Base-by-base conservation (phyloP, 768 basidiomycete genomes). In the Amanita thiersii region DNA sequence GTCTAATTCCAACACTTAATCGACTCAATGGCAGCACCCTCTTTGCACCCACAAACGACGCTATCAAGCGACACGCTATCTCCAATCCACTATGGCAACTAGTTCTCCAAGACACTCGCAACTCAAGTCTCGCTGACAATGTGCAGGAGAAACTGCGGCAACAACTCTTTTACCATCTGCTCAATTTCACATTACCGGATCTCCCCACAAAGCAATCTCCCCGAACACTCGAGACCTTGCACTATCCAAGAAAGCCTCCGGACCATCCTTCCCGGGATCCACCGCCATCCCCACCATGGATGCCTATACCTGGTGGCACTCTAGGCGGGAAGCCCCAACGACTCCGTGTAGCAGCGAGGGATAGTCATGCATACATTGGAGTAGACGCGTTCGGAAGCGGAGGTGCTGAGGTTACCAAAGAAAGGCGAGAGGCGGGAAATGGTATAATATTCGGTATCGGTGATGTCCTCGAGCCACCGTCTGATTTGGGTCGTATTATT, bases 41-140 rank as follows among this genome's bases (percentile, higher is more conserved):
- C 35, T 98, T 97, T 54, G 96, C 96, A 1, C 96, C 96, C 1
- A 96, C 89, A 14, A 93, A 99, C 63, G 81, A 89, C 45, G 96
- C 96, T 24, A 77, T 93, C 50, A 61, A 75, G 47, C 71, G 67
- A 19, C 68, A 79, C 47, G 50, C 63, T 10, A 21, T 50, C 14
- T 41, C 49, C 3, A 54, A 69, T 38, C 50, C 58, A 28, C 47
- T 69, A n/a, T 70, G 70, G 66, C 49, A 50, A 7, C 50, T 53
- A 31, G 58, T 58, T 6, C 56, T 75, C 18, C 57, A 67, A 14
- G 64, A 68, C 43, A 62, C 70, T 38, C 40, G 24, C 17, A 9
- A 51, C 15, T 44, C 51, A 24, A 51, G 57, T 34, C 53, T 76
- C 26, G 69, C 69, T 17, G 92, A 93, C 62, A 97, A 97, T 57